Percentiles rank a stretch among this genome's conserved stretches.
These are phyloP conservation scores for Umbelopsis isabellina DNA, from an alignment of 192 early-diverging fungal genomes.

Conservation along the genomic window DNA sequence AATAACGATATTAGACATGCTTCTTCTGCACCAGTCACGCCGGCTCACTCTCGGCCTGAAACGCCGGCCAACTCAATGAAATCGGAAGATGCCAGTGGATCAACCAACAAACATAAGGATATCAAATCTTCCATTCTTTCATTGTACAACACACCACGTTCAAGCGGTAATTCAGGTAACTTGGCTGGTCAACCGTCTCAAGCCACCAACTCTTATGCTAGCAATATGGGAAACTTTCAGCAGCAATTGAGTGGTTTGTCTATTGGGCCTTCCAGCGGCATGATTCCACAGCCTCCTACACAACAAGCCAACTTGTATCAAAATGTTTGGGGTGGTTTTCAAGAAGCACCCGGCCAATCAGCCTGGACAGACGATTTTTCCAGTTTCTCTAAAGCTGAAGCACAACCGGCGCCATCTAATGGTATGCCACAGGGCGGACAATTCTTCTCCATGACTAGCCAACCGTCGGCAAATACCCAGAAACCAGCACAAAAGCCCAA, in stretches of 20 bases:
- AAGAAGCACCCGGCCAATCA: background rate
- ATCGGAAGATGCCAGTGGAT: background rate
- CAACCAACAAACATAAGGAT: constrained; percentile 27
- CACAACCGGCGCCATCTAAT: constrained; percentile 12
- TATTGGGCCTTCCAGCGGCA: constrained; percentile 22
- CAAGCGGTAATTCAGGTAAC: background rate
- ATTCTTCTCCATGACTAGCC: constrained; percentile 29
- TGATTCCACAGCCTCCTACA: constrained; percentile 19
- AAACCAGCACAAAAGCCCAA: constrained; percentile 27
- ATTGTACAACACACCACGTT: constrained; percentile 30
- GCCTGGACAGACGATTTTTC: constrained; percentile 3
- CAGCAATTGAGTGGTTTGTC: constrained; percentile 33
- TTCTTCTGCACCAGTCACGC: constrained; percentile 24
- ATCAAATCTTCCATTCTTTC: constrained; percentile 45
- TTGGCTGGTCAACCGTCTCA: background rate
- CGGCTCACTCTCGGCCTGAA: constrained; percentile 3
- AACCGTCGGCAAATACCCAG: background rate
- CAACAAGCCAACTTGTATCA: constrained; percentile 10
- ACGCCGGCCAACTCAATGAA: background rate
- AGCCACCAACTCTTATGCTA: background rate
- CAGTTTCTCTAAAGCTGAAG: constrained; percentile 14
- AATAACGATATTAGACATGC: background rate
- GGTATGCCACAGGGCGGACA: constrained; percentile 33
- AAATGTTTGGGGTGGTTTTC: constrained; percentile 27
- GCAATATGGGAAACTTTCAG: constrained; percentile 21